Evolutionary conservation across 441 rosid species (phyloP).

Genomic region (Pelargonium australe): DNA sequence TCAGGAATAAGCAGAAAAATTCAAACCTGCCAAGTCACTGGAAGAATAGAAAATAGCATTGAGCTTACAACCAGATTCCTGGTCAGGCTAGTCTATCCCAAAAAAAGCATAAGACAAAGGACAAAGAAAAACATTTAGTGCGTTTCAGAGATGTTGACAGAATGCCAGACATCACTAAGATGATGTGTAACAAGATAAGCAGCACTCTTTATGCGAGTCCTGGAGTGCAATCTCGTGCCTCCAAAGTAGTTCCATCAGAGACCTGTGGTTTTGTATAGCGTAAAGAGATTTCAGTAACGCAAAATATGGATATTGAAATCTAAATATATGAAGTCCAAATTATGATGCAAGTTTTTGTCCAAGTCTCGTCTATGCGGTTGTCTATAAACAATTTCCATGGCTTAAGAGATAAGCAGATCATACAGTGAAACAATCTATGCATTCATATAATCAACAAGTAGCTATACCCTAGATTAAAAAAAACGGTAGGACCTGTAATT

Average conservation of each 20-base stretch:
- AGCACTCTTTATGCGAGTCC: background rate
- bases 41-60: constrained; percentile 43
- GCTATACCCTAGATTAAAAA: background rate
- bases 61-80: constrained; percentile 36
- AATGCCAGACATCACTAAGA: background rate
- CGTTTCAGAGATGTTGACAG: background rate
- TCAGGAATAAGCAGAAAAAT: background rate
- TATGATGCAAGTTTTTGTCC: background rate
- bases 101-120: background rate
- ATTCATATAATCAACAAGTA: background rate
- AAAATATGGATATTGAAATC: constrained; percentile 9
- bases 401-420: background rate
- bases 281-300: constrained; percentile 17
- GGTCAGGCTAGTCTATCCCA: constrained; percentile 25
- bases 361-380: background rate
- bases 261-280: constrained; percentile 13
- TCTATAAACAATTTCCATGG: background rate
- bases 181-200: background rate
- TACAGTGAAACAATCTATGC: background rate
- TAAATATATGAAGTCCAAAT: background rate
- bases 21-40: constrained; percentile 54
- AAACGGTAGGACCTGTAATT: background rate
- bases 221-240: constrained; percentile 24
- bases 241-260: constrained; percentile 15
- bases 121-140: background rate